A percentile compares a stretch with the other conserved stretches of the same genome.
These are phyloP conservation scores for Fusarium paranaense DNA, from an alignment of 2,329 filamentous ascomycete species.

Conservation along the genomic window DNA sequence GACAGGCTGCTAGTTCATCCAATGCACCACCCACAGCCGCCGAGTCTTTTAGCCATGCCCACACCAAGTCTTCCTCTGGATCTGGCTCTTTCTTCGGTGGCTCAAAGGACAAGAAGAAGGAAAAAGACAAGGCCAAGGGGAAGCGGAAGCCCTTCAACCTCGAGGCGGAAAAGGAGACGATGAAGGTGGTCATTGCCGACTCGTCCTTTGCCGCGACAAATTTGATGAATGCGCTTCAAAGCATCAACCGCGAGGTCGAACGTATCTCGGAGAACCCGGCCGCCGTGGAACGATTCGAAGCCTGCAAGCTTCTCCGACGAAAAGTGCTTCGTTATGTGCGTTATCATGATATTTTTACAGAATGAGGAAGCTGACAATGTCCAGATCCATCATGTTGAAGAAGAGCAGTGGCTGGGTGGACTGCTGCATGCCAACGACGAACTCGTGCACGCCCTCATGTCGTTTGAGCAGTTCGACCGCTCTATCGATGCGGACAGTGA, in stretches of 20 bases:
- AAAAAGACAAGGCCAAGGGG: slow-evolving; percentile 67
- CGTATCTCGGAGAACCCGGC: slow-evolving; percentile 86
- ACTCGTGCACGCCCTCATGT: slow-evolving; percentile 92
- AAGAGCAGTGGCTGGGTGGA: slow-evolving; percentile 90
- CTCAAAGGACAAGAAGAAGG: slow-evolving; percentile 66
- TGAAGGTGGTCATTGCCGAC: slow-evolving; percentile 90
- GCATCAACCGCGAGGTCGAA: slow-evolving; percentile 89
- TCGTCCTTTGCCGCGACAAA: slow-evolving; percentile 93
- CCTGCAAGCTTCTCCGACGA: slow-evolving; percentile 85
- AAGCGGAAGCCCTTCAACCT: slow-evolving; percentile 80
- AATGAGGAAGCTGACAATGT: slow-evolving; percentile 4
- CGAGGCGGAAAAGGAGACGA: slow-evolving; percentile 86
- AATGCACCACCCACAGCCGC: slow-evolving; percentile 24
- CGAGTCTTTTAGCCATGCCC: slow-evolving; percentile 28
- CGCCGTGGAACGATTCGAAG: slow-evolving; percentile 82
- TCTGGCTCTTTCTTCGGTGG: slow-evolving; percentile 55
- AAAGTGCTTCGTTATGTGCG: slow-evolving; percentile 85
- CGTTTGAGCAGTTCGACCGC: slow-evolving; percentile 92
- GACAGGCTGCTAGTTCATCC: slow-evolving; percentile 37
- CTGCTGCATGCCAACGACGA: slow-evolving; percentile 95
- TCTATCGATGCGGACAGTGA: slow-evolving; percentile 82
- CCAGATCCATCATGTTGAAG: slow-evolving; percentile 88
- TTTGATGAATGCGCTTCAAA: slow-evolving; percentile 85
- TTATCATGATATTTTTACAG: slow-evolving; percentile 14
- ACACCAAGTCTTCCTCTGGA: slow-evolving; percentile 52